These are phyloP conservation scores for Inosperma sp. DNA, from an alignment of 768 basidiomycete species.

Conservation along the genomic window DNA sequence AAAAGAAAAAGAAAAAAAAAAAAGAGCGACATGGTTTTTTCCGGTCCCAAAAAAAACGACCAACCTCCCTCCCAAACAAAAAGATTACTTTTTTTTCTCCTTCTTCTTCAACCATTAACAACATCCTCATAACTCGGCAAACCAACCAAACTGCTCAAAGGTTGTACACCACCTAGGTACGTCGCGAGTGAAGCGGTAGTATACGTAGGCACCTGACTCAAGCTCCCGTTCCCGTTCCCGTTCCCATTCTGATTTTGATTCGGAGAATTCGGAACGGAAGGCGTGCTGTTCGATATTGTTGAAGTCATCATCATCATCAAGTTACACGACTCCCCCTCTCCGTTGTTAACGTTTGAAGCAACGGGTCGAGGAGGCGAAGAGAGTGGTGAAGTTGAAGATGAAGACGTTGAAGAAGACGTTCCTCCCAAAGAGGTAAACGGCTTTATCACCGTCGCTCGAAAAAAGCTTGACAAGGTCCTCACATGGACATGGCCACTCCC, in stretches of 20 bases:
- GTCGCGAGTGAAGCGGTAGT: conserved; percentile 76
- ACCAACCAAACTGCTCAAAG: conserved; percentile 68
- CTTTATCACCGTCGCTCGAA: conserved; percentile 3
- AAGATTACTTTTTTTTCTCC: not conserved
- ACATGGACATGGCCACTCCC: not conserved
- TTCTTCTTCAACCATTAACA: conserved; percentile 2
- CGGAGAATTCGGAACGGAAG: no score
- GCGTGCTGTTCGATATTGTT: no score
- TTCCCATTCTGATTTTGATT: no score
- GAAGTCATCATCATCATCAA: no score
- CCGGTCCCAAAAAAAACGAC: no score
- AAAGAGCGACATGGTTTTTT: no score
- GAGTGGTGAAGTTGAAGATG: not conserved
- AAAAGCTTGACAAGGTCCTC: not conserved
- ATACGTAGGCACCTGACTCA: conserved; percentile 83
- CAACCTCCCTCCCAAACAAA: no score
- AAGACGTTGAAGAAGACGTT: not conserved
- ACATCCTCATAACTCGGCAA: conserved; percentile 87
- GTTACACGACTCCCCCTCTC: no score
- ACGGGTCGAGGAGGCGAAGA: no score
- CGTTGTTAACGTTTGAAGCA: no score
- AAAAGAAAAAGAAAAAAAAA: no score
- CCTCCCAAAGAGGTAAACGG: conserved; percentile 27
- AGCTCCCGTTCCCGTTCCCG: no score
- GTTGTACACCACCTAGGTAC: conserved; percentile 89